Evolutionary conservation across 371 early-diverging fungal species (phyloP), one percentile per base, ranked within the genome.

Genomic region (Globomyces sp.): DNA sequence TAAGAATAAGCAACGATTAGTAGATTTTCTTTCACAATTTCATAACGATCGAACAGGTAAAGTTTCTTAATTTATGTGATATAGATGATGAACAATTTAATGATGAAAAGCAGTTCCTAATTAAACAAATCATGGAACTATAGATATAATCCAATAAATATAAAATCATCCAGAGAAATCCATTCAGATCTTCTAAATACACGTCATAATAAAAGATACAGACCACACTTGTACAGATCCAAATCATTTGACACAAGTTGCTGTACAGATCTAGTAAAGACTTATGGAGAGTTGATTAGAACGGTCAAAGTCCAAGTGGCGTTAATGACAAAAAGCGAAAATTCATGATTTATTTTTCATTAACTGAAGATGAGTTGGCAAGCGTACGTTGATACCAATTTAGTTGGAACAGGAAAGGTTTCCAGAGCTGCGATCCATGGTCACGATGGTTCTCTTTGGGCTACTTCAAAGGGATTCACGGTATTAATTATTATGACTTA

Each of bases 51-150:
- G 93, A 70, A 86, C 92, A 67, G 94, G 92, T 92, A 87, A 49
- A 70, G n/a, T 1, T 46, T 42, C 3, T 34, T 24, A 24, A 24
- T 24, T 24, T 24, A 24, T 63, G 42, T 65, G 39, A 63, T 1
- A 9, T 50, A 90, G 95, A 93, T 74, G 97, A 98, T 77, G 98
- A 98, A 76, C 96, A 95, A 77, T 98, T 98, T 78, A 93, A 92
- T 67, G 96, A 96, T 75, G 98, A 98, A 74, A 98, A 98, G 81
- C 89, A 91, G 4, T 98, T 95, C 74, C 83, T 98, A 64, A 84
- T 96, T 66, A 92, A 90, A 71, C 93, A 96, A 68, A 93, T 98
- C 9, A 73, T 76, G 47, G 75, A 77, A 47, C 40, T 55, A 39
- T 39, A 49, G 49, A 49, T 49, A 11, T 49, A n/a, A n/a, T n/a